Conservation (phyloP, 192 early-diverging fungal species). For the Podila clonocystis region DNA sequence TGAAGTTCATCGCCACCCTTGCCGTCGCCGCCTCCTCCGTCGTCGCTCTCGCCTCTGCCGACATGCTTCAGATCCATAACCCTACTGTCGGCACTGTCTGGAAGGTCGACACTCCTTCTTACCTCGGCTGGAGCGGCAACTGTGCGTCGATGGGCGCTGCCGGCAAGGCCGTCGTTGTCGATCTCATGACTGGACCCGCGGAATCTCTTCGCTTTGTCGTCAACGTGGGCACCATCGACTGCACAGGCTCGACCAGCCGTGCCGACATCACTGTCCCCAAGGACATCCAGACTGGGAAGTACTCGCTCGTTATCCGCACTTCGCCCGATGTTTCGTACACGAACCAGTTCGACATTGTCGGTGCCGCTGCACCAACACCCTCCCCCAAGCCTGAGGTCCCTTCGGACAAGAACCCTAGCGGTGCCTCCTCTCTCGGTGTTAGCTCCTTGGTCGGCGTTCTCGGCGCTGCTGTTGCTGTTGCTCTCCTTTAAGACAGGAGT, state of each 20-base stretch:
- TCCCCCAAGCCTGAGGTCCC: background rate
- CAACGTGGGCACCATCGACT: conserved; percentile 14
- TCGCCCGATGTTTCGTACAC: conserved; percentile 10
- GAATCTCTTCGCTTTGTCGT: conserved; percentile 13
- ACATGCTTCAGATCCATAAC: conserved; percentile 35
- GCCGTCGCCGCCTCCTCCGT: conserved; percentile 17
- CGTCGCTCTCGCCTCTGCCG: conserved; percentile 15
- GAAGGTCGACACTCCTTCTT: conserved; percentile 1
- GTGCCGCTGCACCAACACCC: background rate
- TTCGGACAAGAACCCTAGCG: background rate
- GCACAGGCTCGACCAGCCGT: conserved; percentile 2
- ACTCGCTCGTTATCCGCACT: conserved; percentile 14
- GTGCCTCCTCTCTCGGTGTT: conserved; percentile 4
- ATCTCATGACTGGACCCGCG: conserved; percentile 15
- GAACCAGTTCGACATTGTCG: conserved; percentile 7
- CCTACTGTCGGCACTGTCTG: conserved; percentile 12
- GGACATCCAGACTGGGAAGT: background rate
- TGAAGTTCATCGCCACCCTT: conserved; percentile 26
- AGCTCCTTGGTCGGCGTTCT: background rate
- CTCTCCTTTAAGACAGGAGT: background rate
- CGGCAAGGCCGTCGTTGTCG: conserved; percentile 18
- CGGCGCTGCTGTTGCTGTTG: conserved; percentile 10
- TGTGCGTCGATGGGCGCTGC: conserved; percentile 17
- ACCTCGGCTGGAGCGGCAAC: conserved; percentile 23
- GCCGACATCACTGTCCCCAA: conserved; percentile 13